phyloP scores from a whole-genome alignment of 192 early-diverging fungal species.

The Linnemannia schmuckeri region DNA sequence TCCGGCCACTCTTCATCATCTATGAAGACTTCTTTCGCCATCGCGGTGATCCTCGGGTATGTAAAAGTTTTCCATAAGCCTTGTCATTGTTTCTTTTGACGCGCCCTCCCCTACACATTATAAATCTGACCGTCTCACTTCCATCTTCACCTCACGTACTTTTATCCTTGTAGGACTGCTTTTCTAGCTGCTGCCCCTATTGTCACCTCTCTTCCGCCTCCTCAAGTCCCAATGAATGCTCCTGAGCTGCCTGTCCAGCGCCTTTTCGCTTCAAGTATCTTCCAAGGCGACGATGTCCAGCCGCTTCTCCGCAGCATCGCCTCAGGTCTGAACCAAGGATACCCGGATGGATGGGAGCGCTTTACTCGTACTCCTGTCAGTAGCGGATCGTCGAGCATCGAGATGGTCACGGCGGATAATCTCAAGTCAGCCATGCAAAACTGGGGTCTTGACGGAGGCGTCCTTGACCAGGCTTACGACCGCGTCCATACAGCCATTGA shows the following conservation, averaged over 20 bases:
- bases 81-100: too few species aligned
- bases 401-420: neutral
- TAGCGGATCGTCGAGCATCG: neutral
- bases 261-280: neutral
- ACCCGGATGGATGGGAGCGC: neutral
- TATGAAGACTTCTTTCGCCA: too few species aligned
- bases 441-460: slow-evolving; percentile 16
- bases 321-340: neutral
- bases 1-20: too few species aligned
- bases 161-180: too few species aligned
- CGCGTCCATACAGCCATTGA: slow-evolving; percentile 2
- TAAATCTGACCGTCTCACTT: too few species aligned
- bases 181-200: too few species aligned
- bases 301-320: neutral
- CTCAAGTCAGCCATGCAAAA: neutral
- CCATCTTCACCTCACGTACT: too few species aligned
- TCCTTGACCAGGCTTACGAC: neutral
- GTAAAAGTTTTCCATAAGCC: too few species aligned
- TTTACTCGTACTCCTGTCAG: neutral
- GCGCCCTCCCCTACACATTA: neutral
- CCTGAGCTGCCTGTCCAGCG: neutral
- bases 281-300: neutral
- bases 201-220: neutral
- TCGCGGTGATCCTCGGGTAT: too few species aligned
- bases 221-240: neutral